Evolutionary conservation across 257 asterid genomes (phyloP), one percentile per base, ranked within the genome.

Genomic region (Avicennia marina): DNA sequence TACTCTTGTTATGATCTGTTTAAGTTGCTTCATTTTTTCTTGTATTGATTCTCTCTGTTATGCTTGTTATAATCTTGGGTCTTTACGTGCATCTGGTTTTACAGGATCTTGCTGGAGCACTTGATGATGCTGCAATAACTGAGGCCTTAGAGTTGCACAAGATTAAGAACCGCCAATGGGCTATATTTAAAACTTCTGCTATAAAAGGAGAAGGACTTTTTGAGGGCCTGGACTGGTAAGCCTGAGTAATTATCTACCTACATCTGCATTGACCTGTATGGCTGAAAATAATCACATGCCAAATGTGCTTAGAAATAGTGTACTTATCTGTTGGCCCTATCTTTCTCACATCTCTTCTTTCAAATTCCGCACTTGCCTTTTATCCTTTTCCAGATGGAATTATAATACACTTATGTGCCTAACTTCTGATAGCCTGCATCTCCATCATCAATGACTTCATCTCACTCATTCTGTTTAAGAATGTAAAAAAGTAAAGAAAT

Each of bases 91-190:
- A 36, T 7, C 10, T 36, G 10, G n/a, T 36, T 4, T 11, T 46
- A 27, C 67, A 90, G 96, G 98, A 90, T 81, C 91, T 90, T 79
- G 95, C 98, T 13, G 96, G 98, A 59, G 98, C 98, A 62, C 95
- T 90, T 10, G 95, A 90, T 71, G 98, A 79, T 72, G 96, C 98
- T 53, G 83, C 95, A 36, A 78, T 87, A 58, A 81, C 96, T 1
- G 98, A 90, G 77, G 72, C 94, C 57, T 72, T 90, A 56, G 98
- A 85, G 75, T 69, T 90, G 86, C 98, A 87, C 78, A 82, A 77
- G 78, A 90, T 90, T 63, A 87, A 90, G 72, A 90, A 62, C 72
- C 85, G 98, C 15, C 98, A 87, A 53, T 90, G 98, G 98, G 63
- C 95, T 45, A 90, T 90, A 56, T 90, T 90, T 43, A 87, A 87